Conservation (phyloP, 129 eudicot genomes). For the Erigeron canadensis region DNA sequence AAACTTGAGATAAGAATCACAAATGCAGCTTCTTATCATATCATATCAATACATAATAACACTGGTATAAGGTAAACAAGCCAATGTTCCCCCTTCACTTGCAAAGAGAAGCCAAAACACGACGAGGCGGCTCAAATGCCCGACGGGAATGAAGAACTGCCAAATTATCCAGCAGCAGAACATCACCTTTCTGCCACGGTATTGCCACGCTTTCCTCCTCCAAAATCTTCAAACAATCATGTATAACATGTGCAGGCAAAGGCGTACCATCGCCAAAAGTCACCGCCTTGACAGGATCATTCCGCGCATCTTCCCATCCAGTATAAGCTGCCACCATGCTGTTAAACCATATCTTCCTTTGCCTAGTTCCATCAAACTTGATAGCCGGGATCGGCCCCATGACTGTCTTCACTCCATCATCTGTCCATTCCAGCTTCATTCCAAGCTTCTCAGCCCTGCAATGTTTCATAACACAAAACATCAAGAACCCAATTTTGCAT, state of each 20-base stretch:
- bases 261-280: constrained; percentile 41
- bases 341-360: constrained; percentile 87
- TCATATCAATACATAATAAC: background rate
- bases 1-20: background rate
- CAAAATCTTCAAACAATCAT: constrained; percentile 32
- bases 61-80: background rate
- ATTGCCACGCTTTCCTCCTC: constrained; percentile 43
- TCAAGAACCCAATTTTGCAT: constrained; percentile 12
- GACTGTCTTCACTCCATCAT: constrained; percentile 66
- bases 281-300: constrained; percentile 51
- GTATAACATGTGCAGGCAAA: constrained; percentile 29
- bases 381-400: constrained; percentile 95
- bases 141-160: constrained; percentile 42
- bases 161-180: constrained; percentile 37
- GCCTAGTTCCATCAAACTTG: constrained; percentile 55
- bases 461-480: constrained; percentile 6
- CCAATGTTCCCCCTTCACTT: constrained; percentile 19
- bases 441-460: constrained; percentile 92
- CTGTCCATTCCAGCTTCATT: constrained; percentile 87
- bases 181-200: constrained; percentile 45
- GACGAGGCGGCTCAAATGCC: constrained; percentile 37
- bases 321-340: constrained; percentile 98
- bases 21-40: constrained; percentile 23
- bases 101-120: constrained; percentile 43
- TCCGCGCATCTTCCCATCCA: constrained; percentile 84